Evolutionary conservation across 2,329 filamentous ascomycete species (phyloP).

Genomic region (Penicillium palitans): DNA sequence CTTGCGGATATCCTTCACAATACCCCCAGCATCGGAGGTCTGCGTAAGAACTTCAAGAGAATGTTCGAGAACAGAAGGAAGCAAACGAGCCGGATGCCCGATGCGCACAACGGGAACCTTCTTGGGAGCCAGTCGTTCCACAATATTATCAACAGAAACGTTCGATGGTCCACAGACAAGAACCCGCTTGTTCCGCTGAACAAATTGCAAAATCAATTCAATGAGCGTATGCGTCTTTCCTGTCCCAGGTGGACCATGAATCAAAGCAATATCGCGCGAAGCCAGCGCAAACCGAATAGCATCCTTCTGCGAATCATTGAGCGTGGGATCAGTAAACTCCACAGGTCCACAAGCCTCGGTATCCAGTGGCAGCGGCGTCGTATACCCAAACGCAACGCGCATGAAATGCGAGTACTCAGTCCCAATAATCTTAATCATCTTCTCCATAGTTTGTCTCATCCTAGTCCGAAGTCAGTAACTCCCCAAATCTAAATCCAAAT

Average conservation of each 20-base stretch:
- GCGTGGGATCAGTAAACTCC: constrained; percentile 55
- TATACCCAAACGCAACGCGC: constrained; percentile 61
- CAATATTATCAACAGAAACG: constrained; percentile 97
- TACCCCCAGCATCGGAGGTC: constrained; percentile 83
- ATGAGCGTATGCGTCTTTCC: constrained; percentile 97
- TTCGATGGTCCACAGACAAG: constrained; percentile 97
- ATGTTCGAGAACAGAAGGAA: constrained; percentile 84
- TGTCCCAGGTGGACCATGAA: constrained; percentile 93
- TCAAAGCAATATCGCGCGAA: constrained; percentile 77
- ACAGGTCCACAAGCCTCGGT: constrained; percentile 48
- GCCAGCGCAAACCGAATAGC: constrained; percentile 78
- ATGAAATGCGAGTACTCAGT: constrained; percentile 59
- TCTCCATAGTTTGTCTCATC: constrained; percentile 65
- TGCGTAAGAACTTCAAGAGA: constrained; percentile 88
- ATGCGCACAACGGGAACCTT: constrained; percentile 85
- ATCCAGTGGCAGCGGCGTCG: constrained; percentile 54
- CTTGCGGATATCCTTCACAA: constrained; percentile 83
- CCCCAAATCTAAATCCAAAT: not conserved
- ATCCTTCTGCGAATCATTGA: constrained; percentile 64
- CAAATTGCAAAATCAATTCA: constrained; percentile 88
- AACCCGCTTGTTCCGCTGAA: constrained; percentile 70
- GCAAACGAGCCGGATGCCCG: constrained; percentile 85
- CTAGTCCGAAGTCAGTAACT: constrained; percentile 34
- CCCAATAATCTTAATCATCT: constrained; percentile 56
- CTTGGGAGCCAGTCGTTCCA: constrained; percentile 82